Evolutionary conservation across 371 early-diverging fungal species (phyloP), one percentile per base, ranked within the genome.

Genomic region (Mortierella sp.): DNA sequence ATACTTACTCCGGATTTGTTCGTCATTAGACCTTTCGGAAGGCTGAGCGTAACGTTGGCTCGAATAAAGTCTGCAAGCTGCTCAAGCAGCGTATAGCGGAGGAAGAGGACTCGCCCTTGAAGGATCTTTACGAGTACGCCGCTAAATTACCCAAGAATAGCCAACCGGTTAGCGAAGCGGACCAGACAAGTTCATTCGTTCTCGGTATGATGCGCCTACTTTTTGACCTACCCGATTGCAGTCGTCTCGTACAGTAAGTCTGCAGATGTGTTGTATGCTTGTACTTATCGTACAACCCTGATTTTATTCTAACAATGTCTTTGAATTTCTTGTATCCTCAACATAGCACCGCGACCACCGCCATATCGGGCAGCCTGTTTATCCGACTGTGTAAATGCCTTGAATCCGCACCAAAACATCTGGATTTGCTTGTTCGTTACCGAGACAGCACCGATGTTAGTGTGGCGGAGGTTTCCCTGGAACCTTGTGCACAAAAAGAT

Each of bases 181-280:
- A 58, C 58, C 58, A 58, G 28, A 57, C n/a, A 10, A 57, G 58
- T 57, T 57, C 28, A 28, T 57, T 57, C 3, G 58, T 57, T 57
- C 58, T 57, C 1, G 58, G 58, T 57, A 55, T 55, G 55, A 8
- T 55, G 55, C 55, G 55, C 55, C 55, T 24, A 55, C 55, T 55
- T 57, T 57, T 57, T 26, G 58, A 57, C 58, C 58, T n/a, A 57
- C 58, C 58, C 58, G 58, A 57, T 57, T 57, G 58, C 28, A 57
- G 58, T 57, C 58, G 58, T 28, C 26, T 57, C 3, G 58, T 26
- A 28, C 58, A 57, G 28, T 57, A 57, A 57, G 58, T 57, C 26
- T 28, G 26, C n/a, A 57, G 58, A 57, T 26, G 28, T 28, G n/a
- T 26, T 57, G 58, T 28, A 28, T 57, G 26, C 10, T 11, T n/a